Conservation (phyloP, 306 rosid genomes). For the Carpinus fangiana region DNA sequence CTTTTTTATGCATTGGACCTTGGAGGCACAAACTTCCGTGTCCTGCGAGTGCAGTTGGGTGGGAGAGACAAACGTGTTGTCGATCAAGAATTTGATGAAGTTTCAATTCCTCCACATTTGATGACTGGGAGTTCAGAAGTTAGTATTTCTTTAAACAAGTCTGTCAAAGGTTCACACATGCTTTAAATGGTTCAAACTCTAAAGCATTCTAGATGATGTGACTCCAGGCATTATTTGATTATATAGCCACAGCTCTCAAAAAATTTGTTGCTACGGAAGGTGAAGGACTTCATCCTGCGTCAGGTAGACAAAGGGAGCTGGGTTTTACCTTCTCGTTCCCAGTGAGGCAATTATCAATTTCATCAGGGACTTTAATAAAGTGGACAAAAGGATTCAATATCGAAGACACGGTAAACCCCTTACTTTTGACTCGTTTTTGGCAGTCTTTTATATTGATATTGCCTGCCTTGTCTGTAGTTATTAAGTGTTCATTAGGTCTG, state of each 20-base stretch:
- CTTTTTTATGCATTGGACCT: constrained; percentile 91
- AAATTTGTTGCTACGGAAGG: constrained; percentile 82
- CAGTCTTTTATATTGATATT: constrained; percentile 20
- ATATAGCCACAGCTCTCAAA: constrained; percentile 72
- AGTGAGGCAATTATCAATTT: constrained; percentile 76
- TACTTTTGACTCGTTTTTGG: constrained; percentile 27
- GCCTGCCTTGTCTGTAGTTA: constrained; percentile 14
- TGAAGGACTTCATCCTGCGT: constrained; percentile 71
- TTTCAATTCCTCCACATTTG: constrained; percentile 91
- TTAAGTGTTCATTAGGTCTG: constrained; percentile 21
- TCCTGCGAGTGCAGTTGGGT: constrained; percentile 82
- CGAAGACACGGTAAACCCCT: constrained; percentile 61
- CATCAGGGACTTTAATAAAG: constrained; percentile 85
- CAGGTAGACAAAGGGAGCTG: constrained; percentile 91
- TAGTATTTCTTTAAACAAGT: constrained; percentile 43
- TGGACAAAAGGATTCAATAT: constrained; percentile 97
- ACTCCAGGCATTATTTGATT: constrained; percentile 85
- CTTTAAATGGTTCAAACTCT: constrained; percentile 15
- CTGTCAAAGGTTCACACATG: constrained; percentile 15
- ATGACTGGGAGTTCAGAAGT: constrained; percentile 85
- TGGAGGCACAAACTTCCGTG: constrained; percentile 97
- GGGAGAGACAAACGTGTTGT: constrained; percentile 68
- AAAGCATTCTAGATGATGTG: constrained; percentile 28
- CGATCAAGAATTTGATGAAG: constrained; percentile 63
- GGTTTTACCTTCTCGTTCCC: constrained; percentile 99